Evolutionary conservation across 2,329 filamentous ascomycete genomes (phyloP), one percentile per base, ranked within the genome.

Genomic region (Neofusicoccum cordaticola): DNA sequence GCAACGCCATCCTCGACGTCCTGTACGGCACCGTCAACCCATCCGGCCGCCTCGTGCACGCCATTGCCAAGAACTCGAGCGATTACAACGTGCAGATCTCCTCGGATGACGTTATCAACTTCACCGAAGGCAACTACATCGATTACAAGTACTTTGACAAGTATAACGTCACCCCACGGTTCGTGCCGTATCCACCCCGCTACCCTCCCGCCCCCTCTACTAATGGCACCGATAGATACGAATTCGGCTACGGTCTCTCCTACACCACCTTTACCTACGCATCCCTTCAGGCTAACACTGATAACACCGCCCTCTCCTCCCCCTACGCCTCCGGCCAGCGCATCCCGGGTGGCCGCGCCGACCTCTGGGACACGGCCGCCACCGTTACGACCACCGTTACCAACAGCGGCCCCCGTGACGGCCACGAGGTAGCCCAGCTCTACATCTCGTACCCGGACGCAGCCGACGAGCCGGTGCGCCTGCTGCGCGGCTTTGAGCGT

Each of bases 21-120:
- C 77, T 89, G 2, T 88, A 85, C 70, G 88, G 88, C 19, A 79
- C 85, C 62, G 83, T 85, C 60, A 90, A 1, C 88, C 87, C 87
- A 0, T 86, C 83, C 0, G 87, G 87, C 39, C 87, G 84, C 72
- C 81, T 89, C 2, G 93, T 93, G 0, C 97, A 96, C 78, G 96
- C 92, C 0, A 90, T 97, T 48, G 92, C 91, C 8, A 88, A 88
- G 70, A 82, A 82, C 0, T 81, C 89, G 0, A 80, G 84, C 27
- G 91, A 96, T 73, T 94, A 95, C 72, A 71, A 5, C 72, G 67
- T 6, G 71, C 79, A 63, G 69, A 75, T 0, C 69, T 74, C 62
- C 88, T 84, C 0, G 83, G 88, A 2, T 73, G 85, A 87, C 2
- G 69, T 71, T 27, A 71, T 73, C 56, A 71, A 73, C 58, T 78